Evolutionary conservation across 2,329 filamentous ascomycete genomes (phyloP).

Genomic region (Fusarium citri): DNA sequence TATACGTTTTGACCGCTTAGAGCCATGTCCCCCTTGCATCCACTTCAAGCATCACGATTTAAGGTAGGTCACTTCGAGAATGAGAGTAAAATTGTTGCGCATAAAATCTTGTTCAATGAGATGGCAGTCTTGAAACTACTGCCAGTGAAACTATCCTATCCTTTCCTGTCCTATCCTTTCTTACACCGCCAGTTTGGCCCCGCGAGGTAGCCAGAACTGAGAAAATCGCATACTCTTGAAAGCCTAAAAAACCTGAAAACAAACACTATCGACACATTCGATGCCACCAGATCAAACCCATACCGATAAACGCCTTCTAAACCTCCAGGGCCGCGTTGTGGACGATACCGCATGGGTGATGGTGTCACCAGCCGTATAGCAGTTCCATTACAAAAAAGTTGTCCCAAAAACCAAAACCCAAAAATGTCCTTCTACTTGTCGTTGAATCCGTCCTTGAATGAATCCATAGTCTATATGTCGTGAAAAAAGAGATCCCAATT

Average conservation of each 20-base stretch:
- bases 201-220: constrained; percentile 42
- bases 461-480: constrained; percentile 41
- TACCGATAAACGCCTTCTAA: constrained; percentile 16
- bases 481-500: constrained; percentile 34
- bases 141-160: constrained; percentile 22
- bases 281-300: constrained; percentile 10
- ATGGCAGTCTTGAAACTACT: constrained; percentile 35
- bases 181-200: constrained; percentile 45
- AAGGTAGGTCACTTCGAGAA: constrained; percentile 7
- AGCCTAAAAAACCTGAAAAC: constrained; percentile 9
- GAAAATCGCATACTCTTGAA: constrained; percentile 18
- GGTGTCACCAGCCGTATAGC: constrained; percentile 27
- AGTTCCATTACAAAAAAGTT: constrained; percentile 35
- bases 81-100: not conserved
- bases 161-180: constrained; percentile 9
- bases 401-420: constrained; percentile 11
- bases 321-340: constrained; percentile 28
- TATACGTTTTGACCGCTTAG: constrained; percentile 7
- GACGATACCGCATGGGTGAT: constrained; percentile 16
- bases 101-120: constrained; percentile 27
- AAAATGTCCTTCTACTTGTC: constrained; percentile 33
- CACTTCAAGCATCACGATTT: not conserved
- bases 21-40: not conserved
- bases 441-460: constrained; percentile 36
- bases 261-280: constrained; percentile 30